A percentile compares a stretch with the other conserved stretches of the same genome.
Evolutionary conservation across 148 eudicot species (phyloP).

Genomic region (Rhododendron ferrugineum): DNA sequence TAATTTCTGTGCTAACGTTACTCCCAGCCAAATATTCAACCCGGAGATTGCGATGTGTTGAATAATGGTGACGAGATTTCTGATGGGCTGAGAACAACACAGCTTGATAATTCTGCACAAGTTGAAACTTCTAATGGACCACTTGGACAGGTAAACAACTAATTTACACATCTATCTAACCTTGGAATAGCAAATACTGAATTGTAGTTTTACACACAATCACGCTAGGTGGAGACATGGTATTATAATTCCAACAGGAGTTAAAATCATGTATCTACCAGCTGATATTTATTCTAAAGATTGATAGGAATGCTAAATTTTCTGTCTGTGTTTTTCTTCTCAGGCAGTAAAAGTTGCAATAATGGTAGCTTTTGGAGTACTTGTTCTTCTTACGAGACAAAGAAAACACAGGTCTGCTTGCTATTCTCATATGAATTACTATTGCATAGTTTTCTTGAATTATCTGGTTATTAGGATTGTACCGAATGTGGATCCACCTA

Average conservation of each 20-base stretch:
- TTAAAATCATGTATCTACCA: neutral
- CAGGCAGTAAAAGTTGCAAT: slow-evolving; percentile 69
- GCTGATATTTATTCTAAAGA: neutral
- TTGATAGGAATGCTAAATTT: neutral
- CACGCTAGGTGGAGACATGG: neutral
- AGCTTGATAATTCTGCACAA: slow-evolving; percentile 21
- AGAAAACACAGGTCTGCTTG: slow-evolving; percentile 42
- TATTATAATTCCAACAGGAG: neutral
- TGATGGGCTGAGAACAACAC: slow-evolving; percentile 10
- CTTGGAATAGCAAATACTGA: neutral
- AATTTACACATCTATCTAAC: neutral
- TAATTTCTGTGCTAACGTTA: neutral
- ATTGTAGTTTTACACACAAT: neutral
- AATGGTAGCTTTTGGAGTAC: slow-evolving; percentile 73
- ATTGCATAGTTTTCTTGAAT: neutral
- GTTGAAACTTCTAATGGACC: slow-evolving; percentile 29
- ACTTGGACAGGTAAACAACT: slow-evolving; percentile 39
- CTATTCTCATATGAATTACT: neutral
- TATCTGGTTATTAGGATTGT: neutral
- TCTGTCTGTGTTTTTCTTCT: neutral
- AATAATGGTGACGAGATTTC: slow-evolving; percentile 16
- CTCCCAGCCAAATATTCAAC: slow-evolving; percentile 21
- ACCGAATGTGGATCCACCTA: neutral
- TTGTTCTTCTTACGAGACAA: slow-evolving; percentile 69
- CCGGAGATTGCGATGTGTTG: slow-evolving; percentile 8